Conservation (phyloP, 257 asterid species). For the Ajuga chamaepitys region DNA sequence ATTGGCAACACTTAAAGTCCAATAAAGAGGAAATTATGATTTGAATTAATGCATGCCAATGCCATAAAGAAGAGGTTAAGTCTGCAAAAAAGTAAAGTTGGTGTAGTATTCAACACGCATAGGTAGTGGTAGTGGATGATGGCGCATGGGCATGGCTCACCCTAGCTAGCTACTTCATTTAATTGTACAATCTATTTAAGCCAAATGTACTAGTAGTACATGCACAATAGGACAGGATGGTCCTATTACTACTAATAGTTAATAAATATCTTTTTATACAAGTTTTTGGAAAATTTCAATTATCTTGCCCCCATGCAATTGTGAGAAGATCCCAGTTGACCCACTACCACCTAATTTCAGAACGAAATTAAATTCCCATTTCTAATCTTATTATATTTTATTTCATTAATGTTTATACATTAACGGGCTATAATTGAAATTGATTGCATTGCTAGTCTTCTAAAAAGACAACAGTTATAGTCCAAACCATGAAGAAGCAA, state of each 20-base stretch:
- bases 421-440: no score
- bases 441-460: no score
- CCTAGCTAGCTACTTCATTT: not conserved
- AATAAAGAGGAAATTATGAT: not conserved
- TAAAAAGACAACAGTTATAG: not conserved
- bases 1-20: not conserved
- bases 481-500: not conserved
- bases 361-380: no score
- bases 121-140: conserved; percentile 35
- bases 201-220: conserved; percentile 16
- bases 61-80: conserved; percentile 1
- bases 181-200: not conserved
- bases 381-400: no score
- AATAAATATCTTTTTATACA: not conserved
- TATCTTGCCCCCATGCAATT: no score
- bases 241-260: conserved; percentile 3
- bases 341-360: no score
- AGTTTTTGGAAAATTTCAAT: not conserved
- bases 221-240: conserved; percentile 22
- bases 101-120: conserved; percentile 36
- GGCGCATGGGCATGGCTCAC: conserved; percentile 27
- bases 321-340: no score
- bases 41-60: not conserved
- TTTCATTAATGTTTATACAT: no score
- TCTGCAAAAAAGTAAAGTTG: conserved; percentile 1